Base-by-base conservation (phyloP, 148 eudicot genomes). In the Persicaria tinctoria region DNA sequence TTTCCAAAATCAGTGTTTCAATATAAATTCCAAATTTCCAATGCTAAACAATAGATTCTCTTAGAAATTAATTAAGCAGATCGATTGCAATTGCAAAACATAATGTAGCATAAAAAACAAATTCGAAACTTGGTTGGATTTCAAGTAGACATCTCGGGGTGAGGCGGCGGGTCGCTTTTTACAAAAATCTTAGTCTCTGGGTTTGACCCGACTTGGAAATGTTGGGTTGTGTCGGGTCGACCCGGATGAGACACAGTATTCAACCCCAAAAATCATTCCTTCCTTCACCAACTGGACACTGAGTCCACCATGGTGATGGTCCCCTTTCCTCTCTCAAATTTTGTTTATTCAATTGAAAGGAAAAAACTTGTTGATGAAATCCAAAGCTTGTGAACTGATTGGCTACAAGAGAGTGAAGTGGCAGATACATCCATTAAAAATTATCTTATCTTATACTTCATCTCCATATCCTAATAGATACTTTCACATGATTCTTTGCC, bases 361-460 rank as follows among this genome's bases (percentile, higher is more conserved):
- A 14, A 66, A 66, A 41, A 12, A 38, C 11, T 48, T 72, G 74
- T 49, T 44, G 74, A 47, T 27, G 74, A 72, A 72, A 72, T 72
- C 74, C 32, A 50, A 9, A 53, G 45, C 57, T 18, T 49, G 55
- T 5, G 3, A 8, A 20, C 17, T 72, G 74, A 72, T 72, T 72
- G 74, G 74, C 74, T 72, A 50, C 54, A 49, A 50, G 32, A 6
- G 8, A 18, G 45, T 50, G 57, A 50, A 72, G 74, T 72, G 59
- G 45, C 74, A 51, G 16, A 51, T 11, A 72, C 20, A 49, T 72
- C 74, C 32, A 72, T 12, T 10, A 53, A 72, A 50, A 72, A 8
- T 23, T 23, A 72, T 72, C 74, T 53, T 72, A 72, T 72, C 74
- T 16, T 50, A 5, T 48, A 32, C 3, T 72, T 72, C 74, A 72